Conservation (phyloP, 768 basidiomycete genomes). For the Tulasnella sp. region DNA sequence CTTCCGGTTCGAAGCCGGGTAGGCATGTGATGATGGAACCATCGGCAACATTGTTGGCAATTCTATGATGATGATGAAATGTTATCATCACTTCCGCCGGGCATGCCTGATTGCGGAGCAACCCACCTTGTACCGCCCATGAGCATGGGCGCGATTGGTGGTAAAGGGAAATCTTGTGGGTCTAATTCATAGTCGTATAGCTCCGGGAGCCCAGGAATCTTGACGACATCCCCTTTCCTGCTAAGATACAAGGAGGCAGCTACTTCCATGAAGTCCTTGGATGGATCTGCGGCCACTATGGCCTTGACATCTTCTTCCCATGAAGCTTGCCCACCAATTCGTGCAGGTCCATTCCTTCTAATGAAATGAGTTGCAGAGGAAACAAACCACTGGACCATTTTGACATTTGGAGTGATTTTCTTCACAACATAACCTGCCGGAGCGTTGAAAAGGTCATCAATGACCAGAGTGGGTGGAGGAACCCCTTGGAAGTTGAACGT, state of each 20-base stretch:
- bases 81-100: background rate
- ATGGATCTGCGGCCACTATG: background rate
- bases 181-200: slow-evolving; percentile 7
- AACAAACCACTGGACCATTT: background rate
- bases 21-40: background rate
- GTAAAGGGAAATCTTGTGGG: background rate
- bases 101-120: too few species aligned
- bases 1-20: background rate
- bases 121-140: too few species aligned
- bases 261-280: background rate
- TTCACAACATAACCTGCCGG: background rate
- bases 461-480: background rate
- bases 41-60: background rate
- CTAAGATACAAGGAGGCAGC: background rate
- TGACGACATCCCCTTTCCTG: background rate
- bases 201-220: background rate
- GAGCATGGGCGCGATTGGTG: background rate
- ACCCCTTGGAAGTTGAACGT: slow-evolving; percentile 6
- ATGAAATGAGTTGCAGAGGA: background rate
- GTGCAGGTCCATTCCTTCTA: background rate
- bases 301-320: background rate
- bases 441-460: slow-evolving; percentile 1
- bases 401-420: slow-evolving; percentile 6
- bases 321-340: background rate
- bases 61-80: background rate